Conservation (phyloP, 441 rosid species). For the Brassica balearica region DNA sequence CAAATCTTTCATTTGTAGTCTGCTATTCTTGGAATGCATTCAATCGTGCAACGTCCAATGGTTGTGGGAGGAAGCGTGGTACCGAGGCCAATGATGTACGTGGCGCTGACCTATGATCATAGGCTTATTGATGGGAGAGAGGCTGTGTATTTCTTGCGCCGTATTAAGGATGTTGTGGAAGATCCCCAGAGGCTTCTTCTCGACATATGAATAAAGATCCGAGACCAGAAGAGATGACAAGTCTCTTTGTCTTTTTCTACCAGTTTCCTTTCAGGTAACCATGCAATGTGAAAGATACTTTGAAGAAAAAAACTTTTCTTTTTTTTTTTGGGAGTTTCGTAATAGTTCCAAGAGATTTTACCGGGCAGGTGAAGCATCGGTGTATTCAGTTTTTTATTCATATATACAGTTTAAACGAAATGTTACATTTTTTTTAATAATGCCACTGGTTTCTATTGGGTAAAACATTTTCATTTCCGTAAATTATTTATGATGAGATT, state of each 20-base stretch:
- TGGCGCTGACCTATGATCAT: conserved; percentile 95
- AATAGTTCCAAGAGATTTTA: conserved; percentile 31
- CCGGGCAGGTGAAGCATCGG: conserved; percentile 46
- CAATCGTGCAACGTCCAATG: conserved; percentile 92
- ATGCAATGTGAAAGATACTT: conserved; percentile 27
- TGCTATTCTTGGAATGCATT: conserved; percentile 98
- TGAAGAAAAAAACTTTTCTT: neutral
- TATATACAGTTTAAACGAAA: conserved; percentile 35
- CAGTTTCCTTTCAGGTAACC: conserved; percentile 40
- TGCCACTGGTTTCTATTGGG: conserved; percentile 33
- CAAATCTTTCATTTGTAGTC: conserved; percentile 59
- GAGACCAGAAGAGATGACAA: conserved; percentile 7
- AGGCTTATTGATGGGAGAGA: conserved; percentile 99
- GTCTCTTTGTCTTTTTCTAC: conserved; percentile 24
- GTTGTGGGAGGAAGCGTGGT: conserved; percentile 80
- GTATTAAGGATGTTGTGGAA: conserved; percentile 94
- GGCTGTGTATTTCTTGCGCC: conserved; percentile 98
- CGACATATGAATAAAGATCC: conserved; percentile 57
- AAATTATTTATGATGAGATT: neutral
- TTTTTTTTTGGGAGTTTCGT: conserved; percentile 23
- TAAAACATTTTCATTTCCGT: neutral
- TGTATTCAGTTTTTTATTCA: conserved; percentile 23
- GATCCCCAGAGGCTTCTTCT: conserved; percentile 95
- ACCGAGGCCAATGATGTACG: conserved; percentile 98
- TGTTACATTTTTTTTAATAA: conserved; percentile 40